Base-by-base conservation (phyloP, 352 stramenopile species). In the Globisporangium megalacanthum region DNA sequence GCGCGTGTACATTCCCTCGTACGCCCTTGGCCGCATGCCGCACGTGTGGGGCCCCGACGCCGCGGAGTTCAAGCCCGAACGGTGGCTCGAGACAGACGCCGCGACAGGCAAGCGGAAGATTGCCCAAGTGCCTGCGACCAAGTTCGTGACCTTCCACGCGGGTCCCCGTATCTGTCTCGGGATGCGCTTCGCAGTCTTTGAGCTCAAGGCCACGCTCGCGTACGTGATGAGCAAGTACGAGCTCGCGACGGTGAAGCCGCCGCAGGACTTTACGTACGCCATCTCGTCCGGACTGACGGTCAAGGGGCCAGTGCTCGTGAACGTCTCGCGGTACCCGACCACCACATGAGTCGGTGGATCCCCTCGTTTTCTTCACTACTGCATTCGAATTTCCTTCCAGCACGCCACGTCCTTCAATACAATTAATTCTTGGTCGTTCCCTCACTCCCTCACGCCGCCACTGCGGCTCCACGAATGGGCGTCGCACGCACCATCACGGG, bases 81-180 rank as follows among this genome's bases (percentile, higher is more conserved):
- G 77, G 11, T 84, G 68, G 68, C 45, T 85, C 20, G 72, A 64
- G 13, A 2, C 25, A 9, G 11, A 39, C 0, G 72, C 54, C 0
- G 52, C 54, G 10, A 65, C 64, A 0, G 62, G 59, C 10, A 69
- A 69, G 37, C 42, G 68, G 33, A 59, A 55, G 31, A 17, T 64
- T 47, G 37, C 54, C 0, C 37, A 50, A 15, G 37, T 64, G 17
- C 48, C 58, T 3, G 22, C 50, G 37, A 56, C 19, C 46, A 64
- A 64, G 58, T 80, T 80, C 41, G 69, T 70, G 19, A 63, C 45
- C 14, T 86, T 87, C 55, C 52, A 73, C 29, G 67, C 68, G 0
- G 77, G 75, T 9, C 69, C 65, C 0, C 72, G 77, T n/a, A 62
- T 66, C 8, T 87, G 77, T 46, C 56, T 86, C 20, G 77, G 77